Evolutionary conservation across 257 asterid genomes (phyloP).

Genomic region (Solanum tarijense): DNA sequence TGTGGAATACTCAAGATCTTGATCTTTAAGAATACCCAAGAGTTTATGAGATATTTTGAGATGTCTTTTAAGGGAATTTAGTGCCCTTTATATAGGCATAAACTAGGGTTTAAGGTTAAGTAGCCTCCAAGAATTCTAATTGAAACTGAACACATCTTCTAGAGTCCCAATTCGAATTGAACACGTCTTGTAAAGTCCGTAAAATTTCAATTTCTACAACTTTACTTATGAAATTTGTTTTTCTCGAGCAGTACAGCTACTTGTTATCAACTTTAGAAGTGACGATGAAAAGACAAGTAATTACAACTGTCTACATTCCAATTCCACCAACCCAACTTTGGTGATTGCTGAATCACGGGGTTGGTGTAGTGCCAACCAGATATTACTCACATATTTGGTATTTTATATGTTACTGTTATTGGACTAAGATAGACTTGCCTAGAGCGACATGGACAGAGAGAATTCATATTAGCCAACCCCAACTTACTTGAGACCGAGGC

Average conservation of each 20-base stretch:
- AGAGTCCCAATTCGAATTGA: no score
- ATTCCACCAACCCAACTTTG: neutral
- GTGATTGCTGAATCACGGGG: neutral
- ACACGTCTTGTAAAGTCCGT: no score
- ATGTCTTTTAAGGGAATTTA: no score
- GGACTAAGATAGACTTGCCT: neutral
- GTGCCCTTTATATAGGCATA: no score
- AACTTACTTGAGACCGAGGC: neutral
- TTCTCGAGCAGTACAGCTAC: neutral
- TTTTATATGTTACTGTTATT: neutral
- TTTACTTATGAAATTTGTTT: neutral
- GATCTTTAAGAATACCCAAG: no score
- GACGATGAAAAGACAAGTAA: neutral
- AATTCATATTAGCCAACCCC: neutral
- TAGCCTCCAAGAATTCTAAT: no score
- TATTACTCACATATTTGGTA: neutral
- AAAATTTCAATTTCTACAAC: no score
- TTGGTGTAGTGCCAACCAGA: neutral
- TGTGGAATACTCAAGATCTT: no score
- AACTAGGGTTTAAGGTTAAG: no score
- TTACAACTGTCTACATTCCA: neutral
- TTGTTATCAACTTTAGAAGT: neutral
- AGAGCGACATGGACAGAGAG: neutral
- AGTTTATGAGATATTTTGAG: no score
- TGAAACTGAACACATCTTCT: no score